Conservation (phyloP, 2,329 filamentous ascomycete genomes). For the Dothideomycetes sp. region DNA sequence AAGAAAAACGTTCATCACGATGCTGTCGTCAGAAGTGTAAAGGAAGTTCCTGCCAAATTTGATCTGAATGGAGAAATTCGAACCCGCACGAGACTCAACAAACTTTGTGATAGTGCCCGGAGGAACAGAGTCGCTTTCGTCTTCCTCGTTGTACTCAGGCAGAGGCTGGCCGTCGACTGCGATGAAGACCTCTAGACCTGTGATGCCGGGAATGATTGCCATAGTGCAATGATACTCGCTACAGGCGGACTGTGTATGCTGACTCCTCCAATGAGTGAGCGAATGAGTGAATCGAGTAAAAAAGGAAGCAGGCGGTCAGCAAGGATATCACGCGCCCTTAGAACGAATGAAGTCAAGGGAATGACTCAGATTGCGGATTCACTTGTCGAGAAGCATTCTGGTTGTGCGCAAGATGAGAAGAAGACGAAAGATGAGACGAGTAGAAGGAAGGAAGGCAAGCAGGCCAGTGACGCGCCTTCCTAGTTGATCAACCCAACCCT, state of each 20-base stretch:
- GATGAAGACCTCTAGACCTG: conserved; percentile 13
- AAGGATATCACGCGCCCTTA: not conserved
- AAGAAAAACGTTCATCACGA: not conserved
- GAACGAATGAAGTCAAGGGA: not conserved
- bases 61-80: conserved; percentile 12
- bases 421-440: too few species aligned
- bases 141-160: conserved; percentile 13
- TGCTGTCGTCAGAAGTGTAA: not conserved
- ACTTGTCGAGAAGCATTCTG: not conserved
- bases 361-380: not conserved
- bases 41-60: not conserved
- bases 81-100: conserved; percentile 12
- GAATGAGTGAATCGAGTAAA: not conserved
- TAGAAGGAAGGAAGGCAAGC: too few species aligned
- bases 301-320: not conserved
- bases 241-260: not conserved
- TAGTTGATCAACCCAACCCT: too few species aligned
- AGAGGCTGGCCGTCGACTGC: conserved; percentile 10
- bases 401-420: not conserved
- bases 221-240: conserved; percentile 6
- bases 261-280: not conserved
- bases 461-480: too few species aligned
- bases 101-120: conserved; percentile 12
- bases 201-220: conserved; percentile 12
- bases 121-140: not conserved